phyloP scores from a whole-genome alignment of 768 basidiomycete genomes.

The Candolleomyces eurysporus region DNA sequence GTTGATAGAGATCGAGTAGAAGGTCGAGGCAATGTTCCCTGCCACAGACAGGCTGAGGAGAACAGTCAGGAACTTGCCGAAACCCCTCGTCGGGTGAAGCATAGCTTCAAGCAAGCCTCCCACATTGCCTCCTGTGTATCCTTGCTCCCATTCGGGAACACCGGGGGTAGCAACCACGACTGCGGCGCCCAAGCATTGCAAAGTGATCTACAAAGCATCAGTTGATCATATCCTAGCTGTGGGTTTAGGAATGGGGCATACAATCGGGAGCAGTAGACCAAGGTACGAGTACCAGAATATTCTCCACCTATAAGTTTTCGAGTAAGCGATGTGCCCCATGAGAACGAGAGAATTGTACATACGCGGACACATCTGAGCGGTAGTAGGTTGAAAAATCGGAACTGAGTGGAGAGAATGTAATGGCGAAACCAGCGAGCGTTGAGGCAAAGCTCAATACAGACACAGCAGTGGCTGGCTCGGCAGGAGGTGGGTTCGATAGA shows the following conservation, averaged over 20 bases:
- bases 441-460: conserved; percentile 64
- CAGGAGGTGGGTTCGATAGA: conserved; percentile 46
- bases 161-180: conserved; percentile 53
- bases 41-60: conserved; percentile 79
- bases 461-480: conserved; percentile 51
- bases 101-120: conserved; percentile 74
- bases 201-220: conserved; percentile 33
- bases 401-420: conserved; percentile 58
- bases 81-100: conserved; percentile 65
- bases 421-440: conserved; percentile 69
- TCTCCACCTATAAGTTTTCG: conserved; percentile 41
- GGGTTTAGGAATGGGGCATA: conserved; percentile 15
- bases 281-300: conserved; percentile 69
- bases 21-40: conserved; percentile 78
- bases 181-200: conserved; percentile 58
- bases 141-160: conserved; percentile 61
- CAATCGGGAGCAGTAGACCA: conserved; percentile 63
- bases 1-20: conserved; percentile 78
- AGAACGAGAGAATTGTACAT: conserved; percentile 5
- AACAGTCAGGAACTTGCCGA: conserved; percentile 79
- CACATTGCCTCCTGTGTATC: conserved; percentile 55
- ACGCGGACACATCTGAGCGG: conserved; percentile 57
- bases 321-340: not conserved
- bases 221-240: no score
- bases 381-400: conserved; percentile 80